phyloP scores from a whole-genome alignment of 805 yeast species.

The Lachancea mirantina region DNA sequence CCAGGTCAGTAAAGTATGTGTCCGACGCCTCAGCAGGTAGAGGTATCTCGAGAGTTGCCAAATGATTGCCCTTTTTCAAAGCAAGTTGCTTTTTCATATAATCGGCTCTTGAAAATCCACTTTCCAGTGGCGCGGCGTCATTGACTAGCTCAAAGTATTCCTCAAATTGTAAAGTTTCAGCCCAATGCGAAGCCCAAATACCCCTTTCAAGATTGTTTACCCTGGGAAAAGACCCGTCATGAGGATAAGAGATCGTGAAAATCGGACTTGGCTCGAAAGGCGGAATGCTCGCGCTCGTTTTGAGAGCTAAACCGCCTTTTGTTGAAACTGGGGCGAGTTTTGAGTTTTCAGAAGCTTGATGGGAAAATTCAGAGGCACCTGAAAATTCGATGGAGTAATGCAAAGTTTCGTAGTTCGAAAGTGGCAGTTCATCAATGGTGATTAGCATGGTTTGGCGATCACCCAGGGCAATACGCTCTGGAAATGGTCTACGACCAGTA shows the following conservation, averaged over 20 bases:
- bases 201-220: constrained; percentile 60
- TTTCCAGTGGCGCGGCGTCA: constrained; percentile 58
- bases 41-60: constrained; percentile 53
- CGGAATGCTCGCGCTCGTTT: constrained; percentile 42
- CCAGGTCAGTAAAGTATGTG: constrained; percentile 77
- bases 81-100: constrained; percentile 54
- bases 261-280: constrained; percentile 43
- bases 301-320: constrained; percentile 42
- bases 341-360: constrained; percentile 17
- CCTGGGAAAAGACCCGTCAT: constrained; percentile 56
- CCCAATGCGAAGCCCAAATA: constrained; percentile 86
- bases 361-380: constrained; percentile 22
- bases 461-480: constrained; percentile 51
- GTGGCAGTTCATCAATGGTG: constrained; percentile 47
- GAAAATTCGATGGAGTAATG: constrained; percentile 39
- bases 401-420: constrained; percentile 56
- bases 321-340: constrained; percentile 35
- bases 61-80: constrained; percentile 47
- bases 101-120: constrained; percentile 75
- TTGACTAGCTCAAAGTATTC: constrained; percentile 81
- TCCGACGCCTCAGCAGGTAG: constrained; percentile 49
- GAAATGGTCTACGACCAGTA: constrained; percentile 49
- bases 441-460: constrained; percentile 56
- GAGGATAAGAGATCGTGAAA: constrained; percentile 55
- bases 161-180: constrained; percentile 63